Percentiles rank a stretch among this genome's conserved stretches.
phyloP scores from a whole-genome alignment of 345 rosid genomes.

The Populus deltoides region DNA sequence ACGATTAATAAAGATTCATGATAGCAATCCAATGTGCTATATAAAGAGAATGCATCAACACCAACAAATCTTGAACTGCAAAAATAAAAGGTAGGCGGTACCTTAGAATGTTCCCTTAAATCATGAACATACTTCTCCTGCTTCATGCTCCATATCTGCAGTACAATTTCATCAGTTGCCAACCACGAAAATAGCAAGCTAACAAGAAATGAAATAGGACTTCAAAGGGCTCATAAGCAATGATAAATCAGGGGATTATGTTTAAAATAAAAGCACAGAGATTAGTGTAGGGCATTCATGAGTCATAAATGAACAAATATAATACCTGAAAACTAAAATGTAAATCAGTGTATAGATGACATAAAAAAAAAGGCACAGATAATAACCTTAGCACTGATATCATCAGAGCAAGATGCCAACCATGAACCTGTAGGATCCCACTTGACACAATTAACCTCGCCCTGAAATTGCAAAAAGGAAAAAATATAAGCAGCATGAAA shows the following conservation, averaged over 20 bases:
- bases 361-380: not conserved
- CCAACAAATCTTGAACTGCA: not conserved
- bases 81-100: not conserved
- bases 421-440: constrained; percentile 97
- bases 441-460: constrained; percentile 98
- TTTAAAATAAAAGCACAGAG: not conserved
- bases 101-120: constrained; percentile 45
- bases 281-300: not conserved
- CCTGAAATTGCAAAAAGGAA: constrained; percentile 49
- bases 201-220: not conserved
- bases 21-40: not conserved
- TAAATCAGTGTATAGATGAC: not conserved
- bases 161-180: not conserved
- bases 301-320: not conserved
- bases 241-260: not conserved
- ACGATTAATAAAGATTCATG: not conserved
- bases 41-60: not conserved
- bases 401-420: constrained; percentile 98
- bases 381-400: constrained; percentile 86
- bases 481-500: constrained; percentile 15
- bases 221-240: not conserved
- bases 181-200: not conserved
- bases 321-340: not conserved
- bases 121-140: constrained; percentile 78
- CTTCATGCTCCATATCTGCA: constrained; percentile 75